Conservation (phyloP, 345 rosid species). For the Euphorbia peplus region DNA sequence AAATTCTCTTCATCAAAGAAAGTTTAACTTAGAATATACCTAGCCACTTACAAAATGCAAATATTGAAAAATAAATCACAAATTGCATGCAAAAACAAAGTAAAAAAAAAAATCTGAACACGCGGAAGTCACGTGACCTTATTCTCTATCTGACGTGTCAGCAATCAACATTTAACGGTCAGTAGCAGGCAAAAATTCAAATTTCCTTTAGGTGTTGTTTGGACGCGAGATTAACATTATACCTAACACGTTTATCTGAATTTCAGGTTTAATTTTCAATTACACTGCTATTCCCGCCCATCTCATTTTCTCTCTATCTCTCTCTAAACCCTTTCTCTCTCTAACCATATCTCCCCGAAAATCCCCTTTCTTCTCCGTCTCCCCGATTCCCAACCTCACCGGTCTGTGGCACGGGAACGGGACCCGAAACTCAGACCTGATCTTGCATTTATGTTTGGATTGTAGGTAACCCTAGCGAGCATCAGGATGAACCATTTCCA, state of each 20-base stretch:
- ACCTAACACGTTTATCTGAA: slow-evolving; percentile 5
- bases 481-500: slow-evolving; percentile 78
- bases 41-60: too few relatives aligned
- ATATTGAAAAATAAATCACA: too few relatives aligned
- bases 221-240: neutral
- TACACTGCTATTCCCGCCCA: slow-evolving; percentile 34
- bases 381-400: slow-evolving; percentile 10
- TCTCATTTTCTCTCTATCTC: slow-evolving; percentile 10
- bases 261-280: slow-evolving; percentile 16
- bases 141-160: neutral
- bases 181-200: slow-evolving; percentile 3
- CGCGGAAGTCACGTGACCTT: neutral
- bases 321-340: slow-evolving; percentile 12
- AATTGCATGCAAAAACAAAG: too few relatives aligned
- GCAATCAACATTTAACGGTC: neutral
- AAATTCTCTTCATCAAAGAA: too few relatives aligned
- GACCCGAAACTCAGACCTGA: slow-evolving; percentile 11
- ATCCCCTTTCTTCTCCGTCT: slow-evolving; percentile 13
- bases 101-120: neutral
- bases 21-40: too few relatives aligned
- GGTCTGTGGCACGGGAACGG: too few relatives aligned
- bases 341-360: slow-evolving; percentile 18
- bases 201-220: neutral
- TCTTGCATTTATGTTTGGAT: slow-evolving; percentile 10
- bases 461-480: slow-evolving; percentile 28